These are phyloP conservation scores for Citrus hindsii DNA, from an alignment of 345 rosid species.

Conservation along the genomic window DNA sequence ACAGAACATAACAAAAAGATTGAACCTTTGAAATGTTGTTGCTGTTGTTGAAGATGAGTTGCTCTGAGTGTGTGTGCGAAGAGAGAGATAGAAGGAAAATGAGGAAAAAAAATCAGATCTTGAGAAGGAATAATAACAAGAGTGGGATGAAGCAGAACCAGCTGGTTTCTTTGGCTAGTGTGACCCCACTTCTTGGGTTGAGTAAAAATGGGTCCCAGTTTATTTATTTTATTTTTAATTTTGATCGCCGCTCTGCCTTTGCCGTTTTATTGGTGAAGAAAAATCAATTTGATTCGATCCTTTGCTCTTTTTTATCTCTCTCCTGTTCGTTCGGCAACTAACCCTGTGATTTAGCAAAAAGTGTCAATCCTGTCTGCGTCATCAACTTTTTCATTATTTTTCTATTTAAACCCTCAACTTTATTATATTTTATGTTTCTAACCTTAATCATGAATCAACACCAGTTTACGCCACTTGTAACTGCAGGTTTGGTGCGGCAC, in stretches of 20 bases:
- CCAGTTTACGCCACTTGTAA: too few relatives aligned
- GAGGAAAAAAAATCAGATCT: slow-evolving; percentile 17
- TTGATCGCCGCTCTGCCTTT: not conserved
- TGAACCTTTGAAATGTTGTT: not conserved
- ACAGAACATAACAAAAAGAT: not conserved
- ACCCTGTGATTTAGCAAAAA: not conserved
- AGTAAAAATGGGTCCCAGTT: slow-evolving; percentile 17
- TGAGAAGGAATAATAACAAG: not conserved
- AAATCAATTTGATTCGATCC: not conserved
- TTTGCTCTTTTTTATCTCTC: not conserved
- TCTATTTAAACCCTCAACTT: not conserved
- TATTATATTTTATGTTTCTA: not conserved
- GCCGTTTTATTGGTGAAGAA: not conserved
- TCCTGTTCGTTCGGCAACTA: not conserved
- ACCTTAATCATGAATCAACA: too few relatives aligned
- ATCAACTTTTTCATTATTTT: not conserved
- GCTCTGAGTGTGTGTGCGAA: not conserved
- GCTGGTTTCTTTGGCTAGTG: slow-evolving; percentile 15
- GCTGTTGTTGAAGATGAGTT: not conserved
- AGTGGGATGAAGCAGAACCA: not conserved
- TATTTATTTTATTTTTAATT: not conserved
- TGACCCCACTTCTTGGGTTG: slow-evolving; percentile 18
- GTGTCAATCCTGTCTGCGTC: not conserved
- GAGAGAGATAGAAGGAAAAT: not conserved
- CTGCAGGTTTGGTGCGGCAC: not conserved